phyloP scores from a whole-genome alignment of 306 rosid species.

The Acacia crassicarpa region DNA sequence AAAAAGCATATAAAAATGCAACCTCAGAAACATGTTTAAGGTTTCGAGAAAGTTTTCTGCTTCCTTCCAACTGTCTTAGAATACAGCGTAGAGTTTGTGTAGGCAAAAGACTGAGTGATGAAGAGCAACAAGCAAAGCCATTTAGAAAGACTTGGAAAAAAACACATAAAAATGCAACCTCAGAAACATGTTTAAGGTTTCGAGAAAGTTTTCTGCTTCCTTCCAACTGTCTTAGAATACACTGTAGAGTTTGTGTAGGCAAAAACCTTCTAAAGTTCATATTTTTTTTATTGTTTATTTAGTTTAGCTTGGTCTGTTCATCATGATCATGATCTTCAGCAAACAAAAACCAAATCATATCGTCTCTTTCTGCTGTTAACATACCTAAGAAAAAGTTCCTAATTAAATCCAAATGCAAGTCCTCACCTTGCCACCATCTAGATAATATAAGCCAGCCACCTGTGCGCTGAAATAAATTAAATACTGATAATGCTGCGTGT shows the following conservation, averaged over 20 bases:
- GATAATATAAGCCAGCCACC: background rate
- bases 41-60: constrained; percentile 35
- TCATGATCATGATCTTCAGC: background rate
- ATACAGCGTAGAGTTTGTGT: constrained; percentile 14
- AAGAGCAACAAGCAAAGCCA: constrained; percentile 1
- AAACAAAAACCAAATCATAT: background rate
- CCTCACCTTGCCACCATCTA: background rate
- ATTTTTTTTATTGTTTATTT: background rate
- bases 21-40: constrained; percentile 31
- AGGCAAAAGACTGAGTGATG: constrained; percentile 33
- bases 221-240: constrained; percentile 20
- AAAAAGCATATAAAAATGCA: constrained; percentile 49
- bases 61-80: constrained; percentile 22
- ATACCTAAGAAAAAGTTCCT: background rate
- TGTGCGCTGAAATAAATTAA: background rate
- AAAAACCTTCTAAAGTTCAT: constrained; percentile 23
- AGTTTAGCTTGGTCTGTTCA: constrained; percentile 12
- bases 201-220: constrained; percentile 35
- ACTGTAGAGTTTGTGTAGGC: constrained; percentile 26
- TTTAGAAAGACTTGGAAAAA: background rate
- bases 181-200: constrained; percentile 28
- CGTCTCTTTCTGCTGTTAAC: constrained; percentile 16
- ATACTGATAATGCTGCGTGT: background rate
- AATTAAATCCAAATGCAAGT: constrained; percentile 16
- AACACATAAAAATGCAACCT: constrained; percentile 49